Conservation (phyloP, 2,329 filamentous ascomycete species). For the Fusarium torulosum region DNA sequence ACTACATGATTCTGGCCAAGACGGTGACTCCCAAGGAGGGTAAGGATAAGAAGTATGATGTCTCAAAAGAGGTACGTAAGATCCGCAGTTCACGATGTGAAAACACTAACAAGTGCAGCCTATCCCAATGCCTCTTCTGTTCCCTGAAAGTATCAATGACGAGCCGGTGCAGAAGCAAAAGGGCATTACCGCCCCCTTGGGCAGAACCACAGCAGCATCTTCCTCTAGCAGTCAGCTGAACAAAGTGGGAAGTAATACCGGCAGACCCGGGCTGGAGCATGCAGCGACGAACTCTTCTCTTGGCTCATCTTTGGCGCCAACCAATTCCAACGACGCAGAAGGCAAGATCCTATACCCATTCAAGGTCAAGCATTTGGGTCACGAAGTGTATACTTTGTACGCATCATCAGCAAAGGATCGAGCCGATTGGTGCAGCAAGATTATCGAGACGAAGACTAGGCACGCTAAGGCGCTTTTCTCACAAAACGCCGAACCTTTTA, state of each 20-base stretch:
- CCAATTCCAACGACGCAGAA: slow-evolving; percentile 74
- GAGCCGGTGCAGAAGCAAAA: slow-evolving; percentile 89
- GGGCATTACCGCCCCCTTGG: slow-evolving; percentile 74
- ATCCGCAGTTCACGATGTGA: not conserved
- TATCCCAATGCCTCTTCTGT: slow-evolving; percentile 95
- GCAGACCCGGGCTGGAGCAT: slow-evolving; percentile 74
- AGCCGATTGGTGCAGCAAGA: slow-evolving; percentile 91
- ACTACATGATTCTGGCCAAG: slow-evolving; percentile 95
- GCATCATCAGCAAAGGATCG: slow-evolving; percentile 81
- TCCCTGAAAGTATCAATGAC: slow-evolving; percentile 92
- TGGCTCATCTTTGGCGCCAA: slow-evolving; percentile 61
- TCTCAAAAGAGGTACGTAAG: slow-evolving; percentile 82
- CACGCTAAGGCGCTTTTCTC: slow-evolving; percentile 89
- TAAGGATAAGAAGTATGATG: slow-evolving; percentile 87
- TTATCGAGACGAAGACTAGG: slow-evolving; percentile 93
- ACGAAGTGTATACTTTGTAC: slow-evolving; percentile 92
- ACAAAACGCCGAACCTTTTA: slow-evolving; percentile 96
- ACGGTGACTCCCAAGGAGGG: slow-evolving; percentile 76
- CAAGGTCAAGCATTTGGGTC: slow-evolving; percentile 93
- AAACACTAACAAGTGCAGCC: slow-evolving; percentile 63
- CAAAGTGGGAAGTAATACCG: slow-evolving; percentile 66
- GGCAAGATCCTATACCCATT: slow-evolving; percentile 93
- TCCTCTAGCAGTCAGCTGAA: slow-evolving; percentile 70
- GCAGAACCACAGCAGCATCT: slow-evolving; percentile 71
- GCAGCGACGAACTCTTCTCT: slow-evolving; percentile 75